phyloP scores from a whole-genome alignment of 345 rosid species.

The Eucalyptus pauciflora region DNA sequence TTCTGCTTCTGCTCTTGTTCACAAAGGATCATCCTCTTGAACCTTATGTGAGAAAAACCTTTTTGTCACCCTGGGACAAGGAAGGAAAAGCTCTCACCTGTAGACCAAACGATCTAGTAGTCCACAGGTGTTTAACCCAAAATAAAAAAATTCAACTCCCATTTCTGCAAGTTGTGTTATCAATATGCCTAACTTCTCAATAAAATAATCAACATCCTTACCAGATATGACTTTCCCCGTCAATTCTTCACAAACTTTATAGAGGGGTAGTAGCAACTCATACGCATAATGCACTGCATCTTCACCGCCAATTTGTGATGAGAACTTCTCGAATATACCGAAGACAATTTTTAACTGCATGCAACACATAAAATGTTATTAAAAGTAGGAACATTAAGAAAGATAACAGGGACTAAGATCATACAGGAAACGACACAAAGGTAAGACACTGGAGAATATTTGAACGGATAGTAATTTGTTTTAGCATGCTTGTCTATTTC shows the following conservation, averaged over 20 bases:
- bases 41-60: background rate
- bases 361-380: background rate
- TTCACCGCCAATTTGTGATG: constrained; percentile 22
- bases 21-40: background rate
- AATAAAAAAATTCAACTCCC: background rate
- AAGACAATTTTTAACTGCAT: constrained; percentile 66
- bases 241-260: constrained; percentile 86
- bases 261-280: constrained; percentile 58
- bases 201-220: constrained; percentile 2
- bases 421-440: background rate
- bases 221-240: constrained; percentile 68
- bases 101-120: background rate
- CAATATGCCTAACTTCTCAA: background rate
- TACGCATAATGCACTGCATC: constrained; percentile 36
- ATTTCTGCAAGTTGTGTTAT: background rate
- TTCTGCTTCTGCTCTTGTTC: background rate
- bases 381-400: background rate
- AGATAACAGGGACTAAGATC: background rate
- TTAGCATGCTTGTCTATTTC: background rate
- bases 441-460: background rate
- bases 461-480: background rate
- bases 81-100: background rate
- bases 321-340: constrained; percentile 31
- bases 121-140: background rate
- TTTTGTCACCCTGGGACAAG: background rate